phyloP scores from a whole-genome alignment of 768 basidiomycete species.

The Tephrocybe sp. region DNA sequence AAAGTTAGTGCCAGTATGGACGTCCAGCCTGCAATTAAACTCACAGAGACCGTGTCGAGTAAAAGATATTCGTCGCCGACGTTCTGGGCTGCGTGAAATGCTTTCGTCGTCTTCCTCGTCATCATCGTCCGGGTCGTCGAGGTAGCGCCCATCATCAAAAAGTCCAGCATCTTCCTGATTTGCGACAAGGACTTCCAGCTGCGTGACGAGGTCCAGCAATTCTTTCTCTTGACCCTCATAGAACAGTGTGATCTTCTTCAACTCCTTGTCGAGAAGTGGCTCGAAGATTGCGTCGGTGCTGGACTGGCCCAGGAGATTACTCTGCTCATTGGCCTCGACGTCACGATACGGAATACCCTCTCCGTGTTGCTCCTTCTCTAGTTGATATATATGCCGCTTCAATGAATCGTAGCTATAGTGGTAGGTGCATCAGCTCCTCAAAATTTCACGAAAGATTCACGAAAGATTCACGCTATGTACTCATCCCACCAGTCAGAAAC shows the following conservation, averaged over 20 bases:
- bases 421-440: not conserved
- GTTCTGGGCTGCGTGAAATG: slow-evolving; percentile 37
- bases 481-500: slow-evolving; percentile 93
- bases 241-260: slow-evolving; percentile 77
- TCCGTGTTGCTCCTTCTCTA: slow-evolving; percentile 74
- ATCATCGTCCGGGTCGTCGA: slow-evolving; percentile 61
- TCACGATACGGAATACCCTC: slow-evolving; percentile 44
- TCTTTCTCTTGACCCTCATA: slow-evolving; percentile 79
- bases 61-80: slow-evolving; percentile 34
- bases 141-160: slow-evolving; percentile 48
- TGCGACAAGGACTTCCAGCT: slow-evolving; percentile 56
- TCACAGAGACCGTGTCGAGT: slow-evolving; percentile 17
- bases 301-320: slow-evolving; percentile 50
- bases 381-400: slow-evolving; percentile 83
- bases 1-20: not conserved
- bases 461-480: slow-evolving; percentile 72
- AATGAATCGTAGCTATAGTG: slow-evolving; percentile 77
- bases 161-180: slow-evolving; percentile 63
- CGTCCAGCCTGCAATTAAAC: not conserved
- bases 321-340: slow-evolving; percentile 63
- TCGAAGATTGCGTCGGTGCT: slow-evolving; percentile 62
- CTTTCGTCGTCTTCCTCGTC: slow-evolving; percentile 51
- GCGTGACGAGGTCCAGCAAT: slow-evolving; percentile 56
- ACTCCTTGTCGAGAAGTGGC: slow-evolving; percentile 78
- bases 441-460: not conserved